Percentiles rank a stretch among this genome's conserved stretches.
phyloP scores from a whole-genome alignment of 2,329 filamentous ascomycete species.

The Aspergillus carbonarius region DNA sequence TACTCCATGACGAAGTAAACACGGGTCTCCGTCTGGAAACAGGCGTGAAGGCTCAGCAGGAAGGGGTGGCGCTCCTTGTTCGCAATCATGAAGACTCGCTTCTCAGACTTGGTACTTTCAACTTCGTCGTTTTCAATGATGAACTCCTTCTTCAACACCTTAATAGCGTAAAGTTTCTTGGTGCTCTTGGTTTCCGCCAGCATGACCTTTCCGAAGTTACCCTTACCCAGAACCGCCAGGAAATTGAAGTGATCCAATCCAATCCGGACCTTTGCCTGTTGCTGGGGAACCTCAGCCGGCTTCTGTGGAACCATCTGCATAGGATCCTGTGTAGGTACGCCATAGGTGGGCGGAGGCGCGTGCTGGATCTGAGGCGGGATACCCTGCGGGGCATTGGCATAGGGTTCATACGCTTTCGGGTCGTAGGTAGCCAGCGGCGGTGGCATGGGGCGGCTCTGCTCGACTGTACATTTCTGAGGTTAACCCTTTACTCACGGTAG shows the following conservation, averaged over 20 bases:
- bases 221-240: slow-evolving; percentile 94
- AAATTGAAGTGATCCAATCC: slow-evolving; percentile 99
- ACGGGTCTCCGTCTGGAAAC: slow-evolving; percentile 97
- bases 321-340: slow-evolving; percentile 27
- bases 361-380: slow-evolving; percentile 36
- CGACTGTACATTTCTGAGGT: slow-evolving; percentile 27
- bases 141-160: slow-evolving; percentile 99
- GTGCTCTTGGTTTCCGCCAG: slow-evolving; percentile 92
- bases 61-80: slow-evolving; percentile 98
- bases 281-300: slow-evolving; percentile 28
- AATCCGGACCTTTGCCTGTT: slow-evolving; percentile 62
- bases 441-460: slow-evolving; percentile 43
- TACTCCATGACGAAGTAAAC: slow-evolving; percentile 99
- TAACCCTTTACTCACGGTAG: background rate
- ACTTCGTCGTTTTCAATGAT: slow-evolving; percentile 99
- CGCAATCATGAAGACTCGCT: slow-evolving; percentile 93
- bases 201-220: slow-evolving; percentile 99
- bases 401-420: slow-evolving; percentile 50
- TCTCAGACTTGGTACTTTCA: slow-evolving; percentile 95
- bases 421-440: slow-evolving; percentile 32
- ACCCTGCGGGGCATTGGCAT: slow-evolving; percentile 45
- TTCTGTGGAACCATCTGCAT: slow-evolving; percentile 24
- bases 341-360: slow-evolving; percentile 24
- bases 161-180: slow-evolving; percentile 94
- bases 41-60: slow-evolving; percentile 90